Evolutionary conservation across 352 stramenopile genomes (phyloP).

Genomic region (Globisporangium heterothallicum): DNA sequence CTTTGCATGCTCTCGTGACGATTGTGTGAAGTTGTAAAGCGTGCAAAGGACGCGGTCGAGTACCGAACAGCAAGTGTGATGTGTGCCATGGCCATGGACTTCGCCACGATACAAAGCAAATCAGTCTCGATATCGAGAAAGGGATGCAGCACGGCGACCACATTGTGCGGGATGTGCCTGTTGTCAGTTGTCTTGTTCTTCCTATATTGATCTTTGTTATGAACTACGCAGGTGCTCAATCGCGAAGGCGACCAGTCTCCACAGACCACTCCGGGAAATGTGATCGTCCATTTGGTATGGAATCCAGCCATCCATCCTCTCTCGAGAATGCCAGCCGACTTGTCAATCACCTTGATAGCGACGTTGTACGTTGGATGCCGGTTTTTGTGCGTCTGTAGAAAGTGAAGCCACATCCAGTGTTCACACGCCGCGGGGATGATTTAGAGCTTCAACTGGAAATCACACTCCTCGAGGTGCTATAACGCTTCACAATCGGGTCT

Average conservation of each 20-base stretch:
- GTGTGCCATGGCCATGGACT: slow-evolving; percentile 26
- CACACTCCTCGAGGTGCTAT: slow-evolving; percentile 86
- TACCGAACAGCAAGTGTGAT: slow-evolving; percentile 31
- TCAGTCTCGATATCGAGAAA: slow-evolving; percentile 21
- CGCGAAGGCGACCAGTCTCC: slow-evolving; percentile 19
- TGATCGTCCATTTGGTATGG: slow-evolving; percentile 28
- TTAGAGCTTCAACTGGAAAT: slow-evolving; percentile 90
- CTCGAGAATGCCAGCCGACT: too few relatives aligned
- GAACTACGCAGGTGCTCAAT: slow-evolving; percentile 11
- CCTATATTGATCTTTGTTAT: too few relatives aligned
- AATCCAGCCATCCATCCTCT: too few relatives aligned
- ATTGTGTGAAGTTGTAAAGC: slow-evolving; percentile 30
- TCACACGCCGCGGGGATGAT: slow-evolving; percentile 88
- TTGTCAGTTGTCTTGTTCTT: too few relatives aligned
- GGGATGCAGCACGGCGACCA: slow-evolving; percentile 35
- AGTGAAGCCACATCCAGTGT: slow-evolving; percentile 46
- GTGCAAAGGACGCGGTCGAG: slow-evolving; percentile 28
- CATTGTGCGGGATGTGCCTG: slow-evolving; percentile 10
- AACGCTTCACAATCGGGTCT: too few relatives aligned
- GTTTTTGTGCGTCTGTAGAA: neutral
- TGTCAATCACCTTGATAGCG: neutral
- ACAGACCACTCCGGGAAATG: slow-evolving; percentile 19
- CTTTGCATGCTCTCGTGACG: too few relatives aligned
- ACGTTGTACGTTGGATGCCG: slow-evolving; percentile 1
- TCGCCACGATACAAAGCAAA: slow-evolving; percentile 16